Conservation (phyloP, 805 yeast species). For the Saturnispora galanensis region DNA sequence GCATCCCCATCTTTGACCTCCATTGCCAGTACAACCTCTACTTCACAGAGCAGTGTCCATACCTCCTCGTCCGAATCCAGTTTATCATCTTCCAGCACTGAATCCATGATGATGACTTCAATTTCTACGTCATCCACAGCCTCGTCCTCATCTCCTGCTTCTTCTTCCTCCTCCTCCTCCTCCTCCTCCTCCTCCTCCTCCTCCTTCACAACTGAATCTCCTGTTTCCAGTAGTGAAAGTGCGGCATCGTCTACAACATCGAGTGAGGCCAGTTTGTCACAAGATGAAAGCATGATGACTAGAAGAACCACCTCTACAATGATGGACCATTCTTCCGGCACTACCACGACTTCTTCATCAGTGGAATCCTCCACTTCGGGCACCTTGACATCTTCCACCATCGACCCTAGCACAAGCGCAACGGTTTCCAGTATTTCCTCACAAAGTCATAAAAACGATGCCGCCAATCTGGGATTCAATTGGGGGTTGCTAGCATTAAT, state of each 20-base stretch:
- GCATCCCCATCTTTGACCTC: constrained; percentile 7
- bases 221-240: too few species aligned
- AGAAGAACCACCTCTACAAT: too few species aligned
- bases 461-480: constrained; percentile 3
- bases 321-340: too few species aligned
- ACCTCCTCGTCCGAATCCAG: not conserved
- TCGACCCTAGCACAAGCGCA: not conserved
- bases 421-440: constrained; percentile 8
- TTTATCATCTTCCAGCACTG: not conserved
- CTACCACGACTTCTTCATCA: too few species aligned
- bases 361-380: not conserved
- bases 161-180: constrained; percentile 1
- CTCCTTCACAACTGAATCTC: not conserved
- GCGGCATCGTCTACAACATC: too few species aligned
- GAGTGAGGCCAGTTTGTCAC: too few species aligned
- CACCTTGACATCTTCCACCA: not conserved
- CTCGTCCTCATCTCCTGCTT: not conserved
- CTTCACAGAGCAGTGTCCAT: not conserved
- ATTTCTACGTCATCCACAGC: not conserved
- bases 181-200: constrained; percentile 1
- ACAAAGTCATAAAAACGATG: constrained; percentile 7
- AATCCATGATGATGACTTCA: not conserved
- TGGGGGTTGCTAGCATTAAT: constrained; percentile 3
- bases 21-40: not conserved
- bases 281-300: too few species aligned